Evolutionary conservation across 2,329 filamentous ascomycete genomes (phyloP).

Genomic region (Arthroderma uncinatum): DNA sequence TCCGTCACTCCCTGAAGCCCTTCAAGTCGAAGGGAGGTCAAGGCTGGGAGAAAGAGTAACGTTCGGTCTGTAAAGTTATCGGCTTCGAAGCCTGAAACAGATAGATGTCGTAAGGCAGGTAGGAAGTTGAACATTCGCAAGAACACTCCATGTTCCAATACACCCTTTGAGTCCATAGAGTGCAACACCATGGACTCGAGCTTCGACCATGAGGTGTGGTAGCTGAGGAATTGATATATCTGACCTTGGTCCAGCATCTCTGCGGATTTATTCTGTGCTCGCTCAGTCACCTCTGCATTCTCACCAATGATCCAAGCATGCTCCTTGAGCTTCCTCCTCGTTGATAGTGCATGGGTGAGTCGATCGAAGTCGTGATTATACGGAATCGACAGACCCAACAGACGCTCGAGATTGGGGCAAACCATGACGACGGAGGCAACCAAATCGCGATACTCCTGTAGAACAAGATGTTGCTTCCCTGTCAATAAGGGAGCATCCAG

Average conservation of each 20-base stretch:
- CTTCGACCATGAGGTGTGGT: slow-evolving; percentile 42
- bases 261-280: slow-evolving; percentile 25
- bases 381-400: slow-evolving; percentile 44
- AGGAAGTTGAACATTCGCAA: slow-evolving; percentile 43
- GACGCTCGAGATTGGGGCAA: slow-evolving; percentile 46
- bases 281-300: slow-evolving; percentile 29
- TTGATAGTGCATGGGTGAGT: slow-evolving; percentile 45
- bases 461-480: slow-evolving; percentile 31
- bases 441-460: slow-evolving; percentile 41
- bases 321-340: slow-evolving; percentile 43
- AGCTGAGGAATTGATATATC: slow-evolving; percentile 42
- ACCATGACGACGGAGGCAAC: slow-evolving; percentile 48
- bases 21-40: slow-evolving; percentile 46
- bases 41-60: slow-evolving; percentile 41
- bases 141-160: slow-evolving; percentile 45
- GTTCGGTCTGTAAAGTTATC: slow-evolving; percentile 46
- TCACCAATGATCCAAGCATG: slow-evolving; percentile 47
- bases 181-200: slow-evolving; percentile 46
- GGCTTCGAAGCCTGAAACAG: slow-evolving; percentile 43
- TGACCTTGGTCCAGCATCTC: slow-evolving; percentile 37
- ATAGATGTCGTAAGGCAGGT: slow-evolving; percentile 44
- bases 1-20: slow-evolving; percentile 46
- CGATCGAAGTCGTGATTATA: slow-evolving; percentile 46
- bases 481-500: slow-evolving; percentile 32
- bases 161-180: slow-evolving; percentile 33